A percentile compares a stretch with the other conserved stretches of the same genome.
phyloP scores from a whole-genome alignment of 2,329 filamentous ascomycete species.

The Dissoconium aciculare region DNA sequence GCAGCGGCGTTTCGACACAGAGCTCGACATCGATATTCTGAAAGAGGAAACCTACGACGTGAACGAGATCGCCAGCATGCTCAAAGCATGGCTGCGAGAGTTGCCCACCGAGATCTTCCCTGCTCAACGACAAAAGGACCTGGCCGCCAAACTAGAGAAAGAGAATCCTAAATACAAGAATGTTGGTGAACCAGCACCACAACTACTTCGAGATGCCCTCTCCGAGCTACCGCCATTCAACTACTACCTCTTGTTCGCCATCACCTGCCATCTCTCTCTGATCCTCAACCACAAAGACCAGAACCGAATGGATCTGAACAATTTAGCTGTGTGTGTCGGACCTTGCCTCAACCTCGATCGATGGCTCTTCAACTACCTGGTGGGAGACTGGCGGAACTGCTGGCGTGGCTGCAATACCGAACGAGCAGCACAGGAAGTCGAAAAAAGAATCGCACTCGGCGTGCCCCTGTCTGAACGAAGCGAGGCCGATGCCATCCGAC shows the following conservation, averaged over 20 bases:
- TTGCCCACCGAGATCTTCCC: conserved; percentile 91
- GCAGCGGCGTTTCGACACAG: conserved; percentile 71
- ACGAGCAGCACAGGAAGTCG: conserved; percentile 32
- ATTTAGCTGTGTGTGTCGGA: conserved; percentile 92
- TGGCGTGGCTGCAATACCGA: conserved; percentile 95
- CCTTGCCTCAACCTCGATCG: conserved; percentile 93
- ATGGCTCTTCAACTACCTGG: conserved; percentile 88
- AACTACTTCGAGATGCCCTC: conserved; percentile 76
- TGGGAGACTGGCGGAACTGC: conserved; percentile 89
- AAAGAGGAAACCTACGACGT: conserved; percentile 84
- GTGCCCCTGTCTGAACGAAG: not conserved
- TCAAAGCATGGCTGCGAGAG: conserved; percentile 90
- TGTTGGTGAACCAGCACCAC: conserved; percentile 46
- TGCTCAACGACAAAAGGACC: conserved; percentile 63
- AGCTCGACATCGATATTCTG: conserved; percentile 80
- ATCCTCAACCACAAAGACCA: conserved; percentile 82
- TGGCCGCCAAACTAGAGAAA: conserved; percentile 64
- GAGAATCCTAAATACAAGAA: conserved; percentile 63
- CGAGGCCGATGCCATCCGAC: not conserved
- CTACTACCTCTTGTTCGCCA: conserved; percentile 93
- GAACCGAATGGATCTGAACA: conserved; percentile 97
- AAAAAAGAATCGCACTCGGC: conserved; percentile 15
- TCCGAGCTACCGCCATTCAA: conserved; percentile 93
- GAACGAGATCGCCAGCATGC: conserved; percentile 89
- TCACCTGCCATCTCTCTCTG: conserved; percentile 87